phyloP scores from a whole-genome alignment of 225 moss, liverwort and hornwort species.

The Pleurozium schreberi region DNA sequence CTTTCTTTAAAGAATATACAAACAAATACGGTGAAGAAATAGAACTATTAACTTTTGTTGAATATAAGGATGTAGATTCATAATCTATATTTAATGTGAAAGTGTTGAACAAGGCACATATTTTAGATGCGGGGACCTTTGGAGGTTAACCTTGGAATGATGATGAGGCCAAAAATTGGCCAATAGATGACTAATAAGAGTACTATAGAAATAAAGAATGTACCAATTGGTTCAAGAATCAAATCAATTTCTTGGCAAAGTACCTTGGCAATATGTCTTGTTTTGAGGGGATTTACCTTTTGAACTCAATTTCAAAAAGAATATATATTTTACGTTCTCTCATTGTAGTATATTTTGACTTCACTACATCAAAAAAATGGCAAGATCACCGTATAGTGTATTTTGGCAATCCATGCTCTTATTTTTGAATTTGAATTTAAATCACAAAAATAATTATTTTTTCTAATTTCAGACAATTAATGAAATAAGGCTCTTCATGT shows the following conservation, averaged over 20 bases:
- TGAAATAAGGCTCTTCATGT: too few relatives aligned
- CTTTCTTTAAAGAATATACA: background rate
- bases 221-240: background rate
- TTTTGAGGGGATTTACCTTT: too few relatives aligned
- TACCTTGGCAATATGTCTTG: background rate
- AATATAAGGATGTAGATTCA: background rate
- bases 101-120: background rate
- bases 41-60: background rate
- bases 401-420: background rate
- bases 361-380: background rate
- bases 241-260: background rate
- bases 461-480: background rate
- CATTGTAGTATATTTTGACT: background rate
- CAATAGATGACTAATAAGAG: background rate
- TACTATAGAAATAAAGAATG: background rate
- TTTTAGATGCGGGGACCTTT: background rate
- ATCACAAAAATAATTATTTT: background rate
- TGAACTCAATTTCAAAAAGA: too few relatives aligned
- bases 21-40: background rate
- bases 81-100: background rate
- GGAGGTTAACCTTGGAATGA: background rate
- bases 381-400: background rate
- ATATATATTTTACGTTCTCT: too few relatives aligned
- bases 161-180: too few relatives aligned
- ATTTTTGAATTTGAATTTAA: background rate